Percentiles rank a stretch among this genome's conserved stretches.
These are phyloP conservation scores for Cyberlindnera xishuangbannaensis DNA, from an alignment of 805 yeast genomes.

Conservation along the genomic window DNA sequence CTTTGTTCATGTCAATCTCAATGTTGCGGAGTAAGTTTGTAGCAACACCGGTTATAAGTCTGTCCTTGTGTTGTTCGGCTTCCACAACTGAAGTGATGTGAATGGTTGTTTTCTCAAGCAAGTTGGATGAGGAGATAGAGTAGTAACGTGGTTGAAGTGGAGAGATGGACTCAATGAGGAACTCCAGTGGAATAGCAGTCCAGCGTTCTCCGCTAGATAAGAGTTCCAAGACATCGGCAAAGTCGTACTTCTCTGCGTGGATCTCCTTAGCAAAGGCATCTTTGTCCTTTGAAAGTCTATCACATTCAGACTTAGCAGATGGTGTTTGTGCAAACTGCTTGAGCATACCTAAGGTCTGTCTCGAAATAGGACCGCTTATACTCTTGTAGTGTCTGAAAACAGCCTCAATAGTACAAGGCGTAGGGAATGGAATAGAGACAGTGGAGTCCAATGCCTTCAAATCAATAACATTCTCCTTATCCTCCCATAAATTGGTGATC, in stretches of 20 bases:
- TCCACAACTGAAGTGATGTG: slow-evolving; percentile 94
- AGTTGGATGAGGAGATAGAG: slow-evolving; percentile 88
- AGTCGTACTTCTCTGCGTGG: slow-evolving; percentile 53
- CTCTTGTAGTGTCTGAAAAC: slow-evolving; percentile 83
- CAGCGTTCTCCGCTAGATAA: slow-evolving; percentile 66
- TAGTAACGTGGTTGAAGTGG: slow-evolving; percentile 91
- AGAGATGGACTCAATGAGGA: slow-evolving; percentile 73
- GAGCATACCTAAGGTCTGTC: slow-evolving; percentile 71
- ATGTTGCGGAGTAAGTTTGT: slow-evolving; percentile 81
- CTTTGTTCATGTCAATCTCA: slow-evolving; percentile 51
- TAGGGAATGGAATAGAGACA: slow-evolving; percentile 55
- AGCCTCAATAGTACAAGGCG: slow-evolving; percentile 86
- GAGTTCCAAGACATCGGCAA: slow-evolving; percentile 65
- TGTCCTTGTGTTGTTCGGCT: slow-evolving; percentile 25
- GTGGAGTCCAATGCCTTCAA: slow-evolving; percentile 70
- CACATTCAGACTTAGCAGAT: slow-evolving; percentile 36
- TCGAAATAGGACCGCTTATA: slow-evolving; percentile 88
- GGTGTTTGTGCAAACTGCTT: slow-evolving; percentile 77
- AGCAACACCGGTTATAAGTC: slow-evolving; percentile 64
- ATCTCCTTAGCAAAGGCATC: slow-evolving; percentile 60
- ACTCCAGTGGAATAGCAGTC: slow-evolving; percentile 73
- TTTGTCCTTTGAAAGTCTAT: slow-evolving; percentile 59
- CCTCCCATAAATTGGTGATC: slow-evolving; percentile 54
- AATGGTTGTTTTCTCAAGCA: slow-evolving; percentile 65
- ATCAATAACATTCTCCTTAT: slow-evolving; percentile 50